These are phyloP conservation scores for Boletus pseudo-olivaceus DNA, from an alignment of 768 basidiomycete genomes.

Conservation along the genomic window DNA sequence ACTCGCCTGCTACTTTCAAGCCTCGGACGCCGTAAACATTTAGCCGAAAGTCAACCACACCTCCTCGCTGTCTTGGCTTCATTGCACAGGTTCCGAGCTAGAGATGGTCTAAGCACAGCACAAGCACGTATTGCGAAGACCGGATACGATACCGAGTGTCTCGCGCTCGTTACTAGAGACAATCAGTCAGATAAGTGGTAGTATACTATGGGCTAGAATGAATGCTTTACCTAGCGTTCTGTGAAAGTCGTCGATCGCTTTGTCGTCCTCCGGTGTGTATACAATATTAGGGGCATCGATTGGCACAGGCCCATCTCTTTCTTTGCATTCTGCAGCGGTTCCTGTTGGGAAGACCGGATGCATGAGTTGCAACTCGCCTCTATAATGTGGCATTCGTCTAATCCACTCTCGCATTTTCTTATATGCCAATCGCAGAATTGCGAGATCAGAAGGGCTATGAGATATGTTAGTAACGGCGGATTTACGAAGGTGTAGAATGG, in stretches of 20 bases:
- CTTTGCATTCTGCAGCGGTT: slow-evolving; percentile 27
- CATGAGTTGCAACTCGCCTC: slow-evolving; percentile 28
- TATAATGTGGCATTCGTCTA: slow-evolving; percentile 41
- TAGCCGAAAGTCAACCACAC: slow-evolving; percentile 60
- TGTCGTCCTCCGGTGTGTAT: slow-evolving; percentile 35
- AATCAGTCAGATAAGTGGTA: neutral
- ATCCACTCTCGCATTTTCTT: slow-evolving; percentile 27
- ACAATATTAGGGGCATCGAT: slow-evolving; percentile 29
- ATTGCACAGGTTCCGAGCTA: slow-evolving; percentile 67
- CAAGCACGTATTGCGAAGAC: neutral
- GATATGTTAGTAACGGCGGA: neutral
- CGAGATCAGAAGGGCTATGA: slow-evolving; percentile 25
- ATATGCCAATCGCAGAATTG: slow-evolving; percentile 25
- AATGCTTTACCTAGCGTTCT: slow-evolving; percentile 15
- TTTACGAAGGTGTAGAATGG: slow-evolving; percentile 3
- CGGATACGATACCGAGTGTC: slow-evolving; percentile 29
- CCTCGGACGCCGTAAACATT: slow-evolving; percentile 59
- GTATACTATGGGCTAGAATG: neutral
- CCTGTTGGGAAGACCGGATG: slow-evolving; percentile 20
- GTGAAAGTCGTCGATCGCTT: slow-evolving; percentile 30
- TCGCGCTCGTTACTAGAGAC: slow-evolving; percentile 26
- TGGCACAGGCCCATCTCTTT: slow-evolving; percentile 15
- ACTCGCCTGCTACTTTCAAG: slow-evolving; percentile 55
- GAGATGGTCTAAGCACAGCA: neutral
- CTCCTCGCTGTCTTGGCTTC: slow-evolving; percentile 54